Evolutionary conservation across 140 eudicot species (phyloP), one percentile per base, ranked within the genome.

Genomic region (Ambrosia hybrid): DNA sequence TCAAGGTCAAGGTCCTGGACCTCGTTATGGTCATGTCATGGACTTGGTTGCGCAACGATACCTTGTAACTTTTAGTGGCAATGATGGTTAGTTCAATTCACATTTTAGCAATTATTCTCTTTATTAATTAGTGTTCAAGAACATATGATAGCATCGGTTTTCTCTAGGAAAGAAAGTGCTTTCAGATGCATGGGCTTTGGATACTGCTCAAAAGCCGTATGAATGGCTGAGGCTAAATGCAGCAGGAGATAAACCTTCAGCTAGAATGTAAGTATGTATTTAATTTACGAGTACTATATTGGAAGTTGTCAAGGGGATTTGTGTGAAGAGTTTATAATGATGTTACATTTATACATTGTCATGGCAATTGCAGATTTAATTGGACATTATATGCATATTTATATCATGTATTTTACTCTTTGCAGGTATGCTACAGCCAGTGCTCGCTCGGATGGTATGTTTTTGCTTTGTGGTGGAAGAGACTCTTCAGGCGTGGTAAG

Each of bases 391-490:
- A 62, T 17, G 61, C 75, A 48, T 55, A 34, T 65, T 5, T 5
- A 39, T 43, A 5, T 56, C 55, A 71, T 7, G 38, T 75, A 34
- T 43, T 57, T n/a, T 73, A 17, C 72, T 63, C 14, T 45, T 9
- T 78, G 63, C 75, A 93, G 98, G 96, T 93, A 90, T 73, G 94
- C 97, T 41, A 86, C 97, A 51, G 97, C 88, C 57, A 85, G 97
- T 85, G 88, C 97, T 61, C 91, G 98, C 10, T 77, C 94, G 16
- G 98, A 93, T 86, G 98, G 97, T 73, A 87, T 93, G 98, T 80
- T 93, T 84, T 76, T 93, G 83, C 94, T 93, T 79, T 93, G 96
- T 74, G 96, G 96, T 64, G 98, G 98, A 81, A 87, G 97, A 86
- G 97, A 93, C 79, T 60, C 91, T 36, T 84, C 96, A 39, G 97